A percentile compares a stretch with the other conserved stretches of the same genome.
phyloP scores from a whole-genome alignment of 768 basidiomycete species.

The Suillus alpinus region DNA sequence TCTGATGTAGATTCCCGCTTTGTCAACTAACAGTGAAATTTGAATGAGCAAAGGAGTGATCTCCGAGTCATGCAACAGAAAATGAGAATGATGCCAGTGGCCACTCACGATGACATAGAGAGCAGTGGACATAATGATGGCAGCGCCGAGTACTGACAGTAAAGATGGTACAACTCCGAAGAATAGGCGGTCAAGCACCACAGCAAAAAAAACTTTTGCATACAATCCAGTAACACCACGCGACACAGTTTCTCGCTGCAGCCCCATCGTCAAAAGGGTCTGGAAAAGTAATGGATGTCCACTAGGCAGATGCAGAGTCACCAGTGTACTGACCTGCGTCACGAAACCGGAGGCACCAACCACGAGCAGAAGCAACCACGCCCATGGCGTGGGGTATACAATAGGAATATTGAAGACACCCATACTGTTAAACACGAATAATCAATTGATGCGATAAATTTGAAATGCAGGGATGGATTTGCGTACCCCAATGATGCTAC shows the following conservation, averaged over 20 bases:
- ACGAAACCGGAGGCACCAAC: conserved; percentile 11
- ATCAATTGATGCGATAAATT: not conserved
- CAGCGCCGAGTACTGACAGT: conserved; percentile 58
- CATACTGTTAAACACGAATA: conserved; percentile 8
- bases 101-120: conserved; percentile 60
- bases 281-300: conserved; percentile 15
- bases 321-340: conserved; percentile 12
- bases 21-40: not conserved
- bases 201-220: conserved; percentile 60
- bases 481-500: not conserved
- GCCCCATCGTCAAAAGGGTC: conserved; percentile 56
- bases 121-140: conserved; percentile 62
- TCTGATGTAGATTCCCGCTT: not conserved
- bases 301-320: not conserved
- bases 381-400: conserved; percentile 16
- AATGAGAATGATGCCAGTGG: not conserved
- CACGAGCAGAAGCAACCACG: conserved; percentile 10
- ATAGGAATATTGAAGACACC: not conserved
- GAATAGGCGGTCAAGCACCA: conserved; percentile 60
- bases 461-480: too few species aligned
- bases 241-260: conserved; percentile 64
- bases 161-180: conserved; percentile 57
- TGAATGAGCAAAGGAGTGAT: not conserved
- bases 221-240: conserved; percentile 62
- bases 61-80: not conserved